Base-by-base conservation (phyloP, 73 alveolate species). In the Paraurostyla sp. region DNA sequence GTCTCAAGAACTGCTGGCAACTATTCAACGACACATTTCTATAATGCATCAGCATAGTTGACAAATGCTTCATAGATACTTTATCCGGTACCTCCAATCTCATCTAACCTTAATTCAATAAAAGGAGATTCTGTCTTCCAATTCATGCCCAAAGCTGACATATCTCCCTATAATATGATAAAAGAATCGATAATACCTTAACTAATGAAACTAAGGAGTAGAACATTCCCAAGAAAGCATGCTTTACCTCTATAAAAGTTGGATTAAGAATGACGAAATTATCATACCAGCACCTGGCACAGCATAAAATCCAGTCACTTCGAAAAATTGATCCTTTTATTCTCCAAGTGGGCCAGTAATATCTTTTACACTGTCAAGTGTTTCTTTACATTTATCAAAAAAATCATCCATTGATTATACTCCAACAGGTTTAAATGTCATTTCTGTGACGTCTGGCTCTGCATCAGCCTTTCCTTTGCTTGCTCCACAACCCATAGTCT, bases 401-500 rank as follows among this genome's bases (percentile, higher is more conserved):
- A 69, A 69, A 36, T 69, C 85, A 40, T 69, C 85, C 65, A 69
- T 36, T 16, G 65, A 40, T 7, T 18, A 11, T 3, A 69, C 85
- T 11, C 85, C 85, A 36, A 43, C 49, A 16, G 42, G 57, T 25
- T 69, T 69, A 68, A 69, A 69, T 3, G n/a, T 40, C 42, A 69
- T 69, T 15, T 69, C 62, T 4, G 85, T 11, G 9, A 32, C 29
- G 48, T 29, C 51, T 7, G 80, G 48, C 18, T 69, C 63, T 33
- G 65, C 85, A 2, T 69, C 85, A 11, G 65, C 58, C 38, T 69
- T 69, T 36, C 85, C 85, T 23, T 69, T 69, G 62, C 85, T 69
- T 40, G 85, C 85, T 27, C 85, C 85, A 23, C 85, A 69, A 43
- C 85, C 85, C 85, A 69, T 69, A 46, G 13, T 46, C 18, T 15